A percentile compares a stretch with the other conserved stretches of the same genome.
Conservation (phyloP, 257 asterid genomes). For the Gardenia jasminoides region DNA sequence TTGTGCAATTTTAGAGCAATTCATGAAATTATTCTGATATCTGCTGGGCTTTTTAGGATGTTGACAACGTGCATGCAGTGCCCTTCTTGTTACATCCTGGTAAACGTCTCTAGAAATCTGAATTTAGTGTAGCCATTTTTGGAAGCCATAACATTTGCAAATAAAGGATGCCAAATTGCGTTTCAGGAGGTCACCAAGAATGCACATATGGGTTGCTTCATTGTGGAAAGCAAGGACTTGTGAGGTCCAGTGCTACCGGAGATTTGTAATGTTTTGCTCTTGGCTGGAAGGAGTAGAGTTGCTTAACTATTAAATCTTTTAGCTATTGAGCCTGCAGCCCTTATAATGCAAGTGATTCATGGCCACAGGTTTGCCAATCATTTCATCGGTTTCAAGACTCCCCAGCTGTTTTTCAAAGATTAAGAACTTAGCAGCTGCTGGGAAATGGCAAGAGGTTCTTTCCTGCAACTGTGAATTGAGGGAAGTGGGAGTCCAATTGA, state of each 20-base stretch:
- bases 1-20: too few relatives aligned
- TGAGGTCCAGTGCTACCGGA: neutral
- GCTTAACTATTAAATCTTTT: neutral
- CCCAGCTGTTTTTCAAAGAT: constrained; percentile 39
- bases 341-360: neutral
- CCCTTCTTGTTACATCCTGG: neutral
- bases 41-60: too few relatives aligned
- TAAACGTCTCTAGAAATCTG: neutral
- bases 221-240: neutral
- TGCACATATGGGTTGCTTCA: neutral
- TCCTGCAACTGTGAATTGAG: constrained; percentile 40
- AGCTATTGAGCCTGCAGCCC: neutral
- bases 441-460: constrained; percentile 58
- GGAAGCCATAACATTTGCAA: neutral
- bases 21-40: too few relatives aligned
- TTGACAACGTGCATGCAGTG: neutral
- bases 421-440: constrained; percentile 40
- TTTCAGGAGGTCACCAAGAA: constrained; percentile 7
- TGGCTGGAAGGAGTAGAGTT: constrained; percentile 6
- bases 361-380: constrained; percentile 37
- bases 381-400: constrained; percentile 32
- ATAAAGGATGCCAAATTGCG: neutral
- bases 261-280: neutral
- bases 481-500: constrained; percentile 32
- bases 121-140: neutral